Evolutionary conservation across 495 filamentous ascomycete species (phyloP).

Genomic region (Talaromyces stipitatus): DNA sequence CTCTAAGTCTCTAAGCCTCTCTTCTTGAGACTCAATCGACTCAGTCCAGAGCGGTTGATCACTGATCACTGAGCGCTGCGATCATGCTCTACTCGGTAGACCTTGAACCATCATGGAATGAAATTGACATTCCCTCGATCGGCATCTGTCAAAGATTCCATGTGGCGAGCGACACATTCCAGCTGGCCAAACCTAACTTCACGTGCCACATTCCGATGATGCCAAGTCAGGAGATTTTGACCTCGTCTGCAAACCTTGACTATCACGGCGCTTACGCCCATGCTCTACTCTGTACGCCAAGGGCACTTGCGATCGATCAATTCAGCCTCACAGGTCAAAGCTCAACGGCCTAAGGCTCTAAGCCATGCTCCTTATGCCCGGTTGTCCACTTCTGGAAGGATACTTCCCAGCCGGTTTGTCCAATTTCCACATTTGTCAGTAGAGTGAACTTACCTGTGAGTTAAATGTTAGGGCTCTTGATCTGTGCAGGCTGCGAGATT

Average conservation of each 20-base stretch:
- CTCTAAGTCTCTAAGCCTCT: neutral
- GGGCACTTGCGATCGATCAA: too few species aligned
- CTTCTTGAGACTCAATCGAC: neutral
- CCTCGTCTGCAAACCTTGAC: neutral
- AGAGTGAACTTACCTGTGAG: neutral
- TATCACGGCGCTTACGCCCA: neutral
- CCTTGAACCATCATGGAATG: neutral
- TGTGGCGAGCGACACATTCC: neutral
- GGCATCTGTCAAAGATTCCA: neutral
- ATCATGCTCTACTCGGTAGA: too few species aligned
- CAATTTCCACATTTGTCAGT: neutral
- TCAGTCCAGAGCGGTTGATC: neutral
- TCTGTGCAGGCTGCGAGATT: too few species aligned
- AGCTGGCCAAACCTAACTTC: neutral
- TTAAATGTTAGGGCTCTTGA: neutral
- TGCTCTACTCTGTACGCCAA: neutral
- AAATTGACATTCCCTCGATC: neutral
- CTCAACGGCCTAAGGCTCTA: neutral
- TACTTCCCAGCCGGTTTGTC: neutral
- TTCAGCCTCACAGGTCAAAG: neutral
- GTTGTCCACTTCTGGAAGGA: neutral
- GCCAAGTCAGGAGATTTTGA: neutral
- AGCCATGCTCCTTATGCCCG: too few species aligned
- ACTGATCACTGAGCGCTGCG: too few species aligned
- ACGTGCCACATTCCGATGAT: neutral